Evolutionary conservation across 2,329 filamentous ascomycete species (phyloP), one percentile per base, ranked within the genome.

Genomic region (Tolypocladium inflatum): DNA sequence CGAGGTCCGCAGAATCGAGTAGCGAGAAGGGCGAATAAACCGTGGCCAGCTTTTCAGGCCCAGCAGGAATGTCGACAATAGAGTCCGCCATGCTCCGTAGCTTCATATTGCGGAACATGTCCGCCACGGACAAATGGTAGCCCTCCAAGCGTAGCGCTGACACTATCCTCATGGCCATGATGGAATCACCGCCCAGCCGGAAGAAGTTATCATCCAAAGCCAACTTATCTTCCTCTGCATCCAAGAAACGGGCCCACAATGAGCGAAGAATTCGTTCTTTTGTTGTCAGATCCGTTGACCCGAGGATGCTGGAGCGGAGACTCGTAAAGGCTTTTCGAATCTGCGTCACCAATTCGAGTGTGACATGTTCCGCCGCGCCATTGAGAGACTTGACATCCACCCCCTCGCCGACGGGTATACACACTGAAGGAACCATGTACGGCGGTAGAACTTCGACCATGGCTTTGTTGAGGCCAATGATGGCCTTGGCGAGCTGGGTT

Each of bases 31-130:
- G 53, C 1, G 26, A 19, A 3, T 67, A 68, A 23, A 61, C 55
- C 26, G 41, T 57, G 21, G 67, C 51, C 0, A 61, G 60, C 33
- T 55, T 56, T 1, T 66, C 65, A 64, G 67, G 66, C 35, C 56
- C 59, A 5, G 64, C 56, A 6, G 68, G 64, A 58, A 48, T 11
- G 11, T 48, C 43, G n/a, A 48, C 43, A 4, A 48, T 48, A 4
- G 43, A 9, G 23, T 21, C 43, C 11, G 43, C 13, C 13, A 48
- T 48, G 43, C n/a, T 26, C 4, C 43, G 11, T 21, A 48, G n/a
- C 43, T 66, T 61, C 66, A 68, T 68, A 52, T 68, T 63, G 42
- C 63, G 63, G 56, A 68, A 68, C 51, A 68, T 67, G 23, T 64
- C 65, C 1, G 66, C 66, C 3, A 68, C 66, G 7, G 65, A 65